Percentiles rank a stretch among this genome's conserved stretches.
Evolutionary conservation across 2,329 filamentous ascomycete genomes (phyloP).

Genomic region (Apiospora marii): DNA sequence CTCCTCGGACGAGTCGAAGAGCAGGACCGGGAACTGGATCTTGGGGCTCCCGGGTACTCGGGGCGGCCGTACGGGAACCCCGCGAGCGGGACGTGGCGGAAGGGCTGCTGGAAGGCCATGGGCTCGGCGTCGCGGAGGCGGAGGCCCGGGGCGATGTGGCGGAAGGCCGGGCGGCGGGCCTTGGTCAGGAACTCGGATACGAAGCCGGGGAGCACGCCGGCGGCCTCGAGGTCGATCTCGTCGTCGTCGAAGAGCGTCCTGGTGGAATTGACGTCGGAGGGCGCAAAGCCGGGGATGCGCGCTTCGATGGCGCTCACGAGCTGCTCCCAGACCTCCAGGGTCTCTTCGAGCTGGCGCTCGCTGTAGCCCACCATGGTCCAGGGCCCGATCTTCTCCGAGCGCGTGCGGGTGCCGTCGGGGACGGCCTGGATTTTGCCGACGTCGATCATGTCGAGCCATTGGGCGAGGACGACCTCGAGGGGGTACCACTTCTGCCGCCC

Average conservation of each 20-base stretch:
- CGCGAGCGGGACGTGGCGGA: background rate
- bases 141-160: constrained; percentile 7
- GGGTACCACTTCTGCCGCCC: constrained; percentile 33
- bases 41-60: background rate
- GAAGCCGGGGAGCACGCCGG: constrained; percentile 7
- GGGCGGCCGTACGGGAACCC: background rate
- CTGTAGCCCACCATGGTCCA: constrained; percentile 31
- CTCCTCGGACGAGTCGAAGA: constrained; percentile 18
- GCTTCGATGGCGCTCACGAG: constrained; percentile 24
- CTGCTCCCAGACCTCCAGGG: constrained; percentile 21
- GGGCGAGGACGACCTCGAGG: constrained; percentile 32
- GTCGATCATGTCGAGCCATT: constrained; percentile 32
- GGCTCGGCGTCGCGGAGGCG: background rate
- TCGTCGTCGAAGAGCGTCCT: background rate
- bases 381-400: constrained; percentile 23
- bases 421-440: constrained; percentile 30
- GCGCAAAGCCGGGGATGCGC: background rate
- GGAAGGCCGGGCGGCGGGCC: constrained; percentile 5
- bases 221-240: background rate
- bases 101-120: constrained; percentile 4
- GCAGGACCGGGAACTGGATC: constrained; percentile 18
- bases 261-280: background rate
- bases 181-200: background rate
- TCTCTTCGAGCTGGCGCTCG: constrained; percentile 25
- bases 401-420: background rate